These are phyloP conservation scores for Podila clonocystis DNA, from an alignment of 192 early-diverging fungal genomes.

Conservation along the genomic window DNA sequence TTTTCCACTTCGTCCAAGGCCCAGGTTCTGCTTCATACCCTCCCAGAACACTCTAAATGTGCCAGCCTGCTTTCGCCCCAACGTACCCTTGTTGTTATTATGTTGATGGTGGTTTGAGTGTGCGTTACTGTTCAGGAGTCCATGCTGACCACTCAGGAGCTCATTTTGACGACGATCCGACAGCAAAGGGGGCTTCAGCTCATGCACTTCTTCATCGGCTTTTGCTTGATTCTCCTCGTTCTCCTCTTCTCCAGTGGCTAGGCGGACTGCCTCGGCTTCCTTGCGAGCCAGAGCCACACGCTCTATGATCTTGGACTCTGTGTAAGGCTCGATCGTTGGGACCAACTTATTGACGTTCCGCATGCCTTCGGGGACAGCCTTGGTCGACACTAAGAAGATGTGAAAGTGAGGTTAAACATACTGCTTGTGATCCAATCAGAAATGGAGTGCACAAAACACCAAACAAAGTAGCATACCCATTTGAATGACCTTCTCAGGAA, in stretches of 20 bases:
- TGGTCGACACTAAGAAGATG: conserved; percentile 28
- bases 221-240: not conserved
- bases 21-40: conserved; percentile 30
- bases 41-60: conserved; percentile 37
- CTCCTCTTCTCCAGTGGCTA: not conserved
- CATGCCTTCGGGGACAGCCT: conserved; percentile 37
- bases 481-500: conserved; percentile 48
- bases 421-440: not conserved
- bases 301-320: conserved; percentile 19
- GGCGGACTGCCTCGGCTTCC: not conserved
- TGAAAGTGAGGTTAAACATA: not conserved
- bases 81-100: not conserved
- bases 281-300: conserved; percentile 4
- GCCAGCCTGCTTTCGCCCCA: conserved; percentile 15
- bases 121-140: not conserved
- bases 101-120: not conserved
- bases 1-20: not conserved
- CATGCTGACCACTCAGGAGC: not conserved
- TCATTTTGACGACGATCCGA: not conserved
- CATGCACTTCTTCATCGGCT: not conserved
- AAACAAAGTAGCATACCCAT: conserved; percentile 28
- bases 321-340: conserved; percentile 15
- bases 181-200: not conserved
- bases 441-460: not conserved
- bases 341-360: conserved; percentile 34